These are phyloP conservation scores for Aspergillus taichungensis DNA, from an alignment of 495 filamentous ascomycete genomes.

Conservation along the genomic window DNA sequence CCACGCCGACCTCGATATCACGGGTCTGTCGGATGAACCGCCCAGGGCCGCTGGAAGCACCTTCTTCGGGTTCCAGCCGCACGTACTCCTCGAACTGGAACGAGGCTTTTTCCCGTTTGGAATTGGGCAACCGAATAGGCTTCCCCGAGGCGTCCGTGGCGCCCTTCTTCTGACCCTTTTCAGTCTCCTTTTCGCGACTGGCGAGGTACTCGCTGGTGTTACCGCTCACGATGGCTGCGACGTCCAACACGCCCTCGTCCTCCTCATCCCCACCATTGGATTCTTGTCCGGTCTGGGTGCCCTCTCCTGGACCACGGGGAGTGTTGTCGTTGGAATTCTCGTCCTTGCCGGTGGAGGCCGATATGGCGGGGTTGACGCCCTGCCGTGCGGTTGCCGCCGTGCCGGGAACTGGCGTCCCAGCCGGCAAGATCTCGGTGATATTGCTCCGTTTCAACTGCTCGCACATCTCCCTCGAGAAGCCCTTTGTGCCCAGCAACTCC, in stretches of 20 bases:
- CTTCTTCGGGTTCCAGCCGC: constrained; percentile 40
- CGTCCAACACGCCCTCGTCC: constrained; percentile 83
- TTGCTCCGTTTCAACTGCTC: constrained; percentile 87
- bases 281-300: constrained; percentile 39
- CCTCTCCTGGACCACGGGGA: constrained; percentile 43
- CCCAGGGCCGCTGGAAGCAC: constrained; percentile 14
- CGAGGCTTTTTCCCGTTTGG: constrained; percentile 61
- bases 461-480: constrained; percentile 78
- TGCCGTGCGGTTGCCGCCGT: constrained; percentile 37
- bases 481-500: constrained; percentile 57
- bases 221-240: constrained; percentile 89
- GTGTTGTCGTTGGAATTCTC: constrained; percentile 23
- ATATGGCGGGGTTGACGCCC: constrained; percentile 52
- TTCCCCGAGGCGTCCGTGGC: constrained; percentile 39
- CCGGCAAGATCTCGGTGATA: constrained; percentile 80
- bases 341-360: constrained; percentile 42
- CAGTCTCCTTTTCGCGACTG: constrained; percentile 82
- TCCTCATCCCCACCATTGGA: constrained; percentile 41
- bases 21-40: constrained; percentile 37
- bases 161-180: constrained; percentile 64
- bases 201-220: constrained; percentile 89
- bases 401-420: constrained; percentile 50
- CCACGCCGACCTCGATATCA: constrained; percentile 79
- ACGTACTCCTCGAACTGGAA: constrained; percentile 80
- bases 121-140: constrained; percentile 63